These are phyloP conservation scores for Cercospora zeae-maydis DNA, from an alignment of 2,329 filamentous ascomycete genomes.

Conservation along the genomic window DNA sequence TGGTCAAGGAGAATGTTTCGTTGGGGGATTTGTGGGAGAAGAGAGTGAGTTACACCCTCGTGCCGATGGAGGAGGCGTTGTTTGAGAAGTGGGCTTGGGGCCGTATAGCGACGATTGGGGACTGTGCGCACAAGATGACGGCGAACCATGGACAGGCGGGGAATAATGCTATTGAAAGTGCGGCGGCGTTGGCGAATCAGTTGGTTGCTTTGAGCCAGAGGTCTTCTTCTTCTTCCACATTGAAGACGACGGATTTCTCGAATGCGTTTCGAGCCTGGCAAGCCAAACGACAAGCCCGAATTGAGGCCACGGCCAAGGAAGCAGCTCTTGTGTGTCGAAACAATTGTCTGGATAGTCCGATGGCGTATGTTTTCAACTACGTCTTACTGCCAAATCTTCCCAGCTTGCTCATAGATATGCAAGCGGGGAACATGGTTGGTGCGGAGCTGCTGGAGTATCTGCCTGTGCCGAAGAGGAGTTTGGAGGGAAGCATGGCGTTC, in stretches of 20 bases:
- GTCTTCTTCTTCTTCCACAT: neutral
- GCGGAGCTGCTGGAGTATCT: conserved; percentile 34
- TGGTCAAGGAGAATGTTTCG: conserved; percentile 28
- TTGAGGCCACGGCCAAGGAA: conserved; percentile 17
- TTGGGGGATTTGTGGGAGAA: conserved; percentile 36
- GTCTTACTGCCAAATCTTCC: conserved; percentile 8
- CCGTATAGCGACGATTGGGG: conserved; percentile 29
- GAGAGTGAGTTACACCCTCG: conserved; percentile 31
- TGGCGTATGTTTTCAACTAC: conserved; percentile 16
- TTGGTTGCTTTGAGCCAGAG: neutral
- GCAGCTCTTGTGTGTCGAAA: conserved; percentile 23
- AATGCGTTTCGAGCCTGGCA: conserved; percentile 22
- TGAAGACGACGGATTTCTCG: neutral
- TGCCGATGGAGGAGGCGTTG: conserved; percentile 27
- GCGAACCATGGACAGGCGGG: conserved; percentile 26
- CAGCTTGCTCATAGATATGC: conserved; percentile 16
- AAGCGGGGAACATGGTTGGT: conserved; percentile 18
- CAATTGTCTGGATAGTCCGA: conserved; percentile 19
- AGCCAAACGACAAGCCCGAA: conserved; percentile 20
- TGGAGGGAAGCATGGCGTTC: conserved; percentile 32
- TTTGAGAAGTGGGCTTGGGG: conserved; percentile 29
- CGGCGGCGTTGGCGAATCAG: conserved; percentile 27
- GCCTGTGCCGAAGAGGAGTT: conserved; percentile 27
- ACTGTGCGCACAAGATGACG: conserved; percentile 31
- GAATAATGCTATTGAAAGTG: conserved; percentile 28